These are phyloP conservation scores for Calonectria crousiana DNA, from an alignment of 2,329 filamentous ascomycete species.

Conservation along the genomic window DNA sequence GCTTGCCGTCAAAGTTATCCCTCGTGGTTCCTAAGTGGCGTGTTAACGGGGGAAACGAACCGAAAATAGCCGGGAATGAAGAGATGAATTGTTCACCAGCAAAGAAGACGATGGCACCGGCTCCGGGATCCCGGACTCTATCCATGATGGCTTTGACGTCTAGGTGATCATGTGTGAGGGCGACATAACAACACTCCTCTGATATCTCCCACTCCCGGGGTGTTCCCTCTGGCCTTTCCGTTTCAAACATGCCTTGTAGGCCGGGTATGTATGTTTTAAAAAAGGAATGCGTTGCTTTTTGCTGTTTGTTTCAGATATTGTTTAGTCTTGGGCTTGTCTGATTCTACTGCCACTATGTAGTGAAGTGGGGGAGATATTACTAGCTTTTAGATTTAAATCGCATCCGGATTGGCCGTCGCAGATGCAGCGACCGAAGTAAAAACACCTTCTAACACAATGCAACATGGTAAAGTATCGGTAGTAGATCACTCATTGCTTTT, in stretches of 20 bases:
- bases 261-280: not conserved
- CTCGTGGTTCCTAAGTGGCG: conserved; percentile 75
- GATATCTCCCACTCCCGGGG: conserved; percentile 54
- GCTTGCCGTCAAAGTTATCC: conserved; percentile 77
- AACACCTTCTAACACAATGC: not conserved
- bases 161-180: conserved; percentile 74
- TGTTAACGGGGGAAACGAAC: not conserved
- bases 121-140: conserved; percentile 77
- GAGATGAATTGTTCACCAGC: conserved; percentile 62
- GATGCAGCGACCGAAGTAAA: not conserved
- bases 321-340: not conserved
- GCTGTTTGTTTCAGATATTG: not conserved
- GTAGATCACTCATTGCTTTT: no score
- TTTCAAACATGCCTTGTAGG: conserved; percentile 26
- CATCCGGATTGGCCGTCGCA: not conserved
- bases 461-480: no score
- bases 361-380: not conserved
- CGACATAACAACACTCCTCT: conserved; percentile 72
- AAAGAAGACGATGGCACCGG: conserved; percentile 83
- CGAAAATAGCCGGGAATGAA: conserved; percentile 13
- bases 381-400: not conserved
- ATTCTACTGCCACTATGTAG: not conserved
- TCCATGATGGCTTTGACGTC: conserved; percentile 70
- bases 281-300: not conserved
- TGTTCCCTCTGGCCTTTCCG: conserved; percentile 21